Evolutionary conservation across 345 rosid genomes (phyloP), one percentile per base, ranked within the genome.

Genomic region (Eucalyptus tenuipes): DNA sequence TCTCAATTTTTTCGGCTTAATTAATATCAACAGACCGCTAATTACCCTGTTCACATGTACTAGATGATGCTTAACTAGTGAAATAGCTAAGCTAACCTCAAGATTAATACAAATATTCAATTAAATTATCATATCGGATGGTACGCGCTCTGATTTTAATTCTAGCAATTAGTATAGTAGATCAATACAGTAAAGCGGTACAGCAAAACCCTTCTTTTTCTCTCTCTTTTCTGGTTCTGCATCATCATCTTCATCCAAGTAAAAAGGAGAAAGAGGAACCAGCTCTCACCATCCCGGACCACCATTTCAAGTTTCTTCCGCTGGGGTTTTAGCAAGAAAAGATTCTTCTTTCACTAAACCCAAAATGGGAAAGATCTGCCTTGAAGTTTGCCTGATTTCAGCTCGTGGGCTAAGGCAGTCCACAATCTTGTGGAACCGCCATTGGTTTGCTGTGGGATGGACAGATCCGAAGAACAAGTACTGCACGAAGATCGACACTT

Each of bases 391-490:
- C 91, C 87, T 96, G 86, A 92, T 96, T 24, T 96, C 98, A 87
- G 99, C 97, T 33, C 91, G 98, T 29, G 99, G 98, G 44, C 96
- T 97, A 17, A 91, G 92, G 37, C 93, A 92, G 17, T 91, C 97
- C 13, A 66, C 84, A 29, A 42, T 48, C 31, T 92, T 95, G 82
- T 95, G 98, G 95, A 97, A 96, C 92, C 94, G 94, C 57, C 99
- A 97, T n/a, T 96, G 99, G 98, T 96, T 91, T 88, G 98, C 98
- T 8, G 98, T 95, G 57, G 99, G 99, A 5, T 97, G 99, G 99
- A 91, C 96, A 57, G 95, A 96, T 90, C 98, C 98, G 42, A 92
- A 93, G 89, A 91, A 95, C 92, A 97, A 96, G 92, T 97, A 97
- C 88, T 96, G 98, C 90, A 94, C 99, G 87, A 93, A 94, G 91